These are phyloP conservation scores for Sporothrix pseudoabietina DNA, from an alignment of 2,329 filamentous ascomycete species.

Conservation along the genomic window DNA sequence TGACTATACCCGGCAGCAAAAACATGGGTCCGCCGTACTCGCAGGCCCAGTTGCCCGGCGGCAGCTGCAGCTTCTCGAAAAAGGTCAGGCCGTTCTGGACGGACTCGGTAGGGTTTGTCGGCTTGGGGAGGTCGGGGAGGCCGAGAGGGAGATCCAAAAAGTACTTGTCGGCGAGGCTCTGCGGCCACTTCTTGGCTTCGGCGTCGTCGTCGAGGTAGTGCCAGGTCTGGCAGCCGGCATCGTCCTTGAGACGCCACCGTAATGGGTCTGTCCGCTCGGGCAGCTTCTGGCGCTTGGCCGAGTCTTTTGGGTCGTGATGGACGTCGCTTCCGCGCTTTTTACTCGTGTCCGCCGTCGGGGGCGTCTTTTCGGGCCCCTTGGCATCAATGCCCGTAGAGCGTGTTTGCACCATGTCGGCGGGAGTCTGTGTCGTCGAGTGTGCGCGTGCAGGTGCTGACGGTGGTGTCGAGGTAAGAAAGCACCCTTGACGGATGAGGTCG, in stretches of 20 bases:
- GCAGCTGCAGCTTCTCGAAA: slow-evolving; percentile 85
- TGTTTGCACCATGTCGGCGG: slow-evolving; percentile 30
- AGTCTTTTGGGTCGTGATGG: background rate
- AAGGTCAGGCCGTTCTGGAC: slow-evolving; percentile 83
- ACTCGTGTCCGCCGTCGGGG: background rate
- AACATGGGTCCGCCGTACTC: slow-evolving; percentile 99
- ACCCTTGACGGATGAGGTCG: background rate
- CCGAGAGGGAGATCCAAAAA: slow-evolving; percentile 77
- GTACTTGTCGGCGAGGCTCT: slow-evolving; percentile 86
- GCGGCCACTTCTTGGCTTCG: slow-evolving; percentile 75
- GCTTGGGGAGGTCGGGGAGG: slow-evolving; percentile 69
- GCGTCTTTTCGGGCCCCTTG: background rate
- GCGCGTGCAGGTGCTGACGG: background rate
- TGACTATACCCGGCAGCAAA: slow-evolving; percentile 79
- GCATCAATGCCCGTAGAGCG: slow-evolving; percentile 40
- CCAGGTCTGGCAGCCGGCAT: slow-evolving; percentile 88
- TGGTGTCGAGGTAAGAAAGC: background rate
- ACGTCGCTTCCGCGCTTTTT: slow-evolving; percentile 45
- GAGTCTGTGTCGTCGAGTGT: background rate
- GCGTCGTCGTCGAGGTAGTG: slow-evolving; percentile 80
- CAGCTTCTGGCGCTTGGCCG: slow-evolving; percentile 25
- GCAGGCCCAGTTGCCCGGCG: slow-evolving; percentile 91
- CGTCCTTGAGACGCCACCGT: slow-evolving; percentile 82
- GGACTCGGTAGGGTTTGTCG: slow-evolving; percentile 73
- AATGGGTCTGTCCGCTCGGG: slow-evolving; percentile 70